Evolutionary conservation across 441 rosid genomes (phyloP).

Genomic region (Rhodomyrtus psidioides): DNA sequence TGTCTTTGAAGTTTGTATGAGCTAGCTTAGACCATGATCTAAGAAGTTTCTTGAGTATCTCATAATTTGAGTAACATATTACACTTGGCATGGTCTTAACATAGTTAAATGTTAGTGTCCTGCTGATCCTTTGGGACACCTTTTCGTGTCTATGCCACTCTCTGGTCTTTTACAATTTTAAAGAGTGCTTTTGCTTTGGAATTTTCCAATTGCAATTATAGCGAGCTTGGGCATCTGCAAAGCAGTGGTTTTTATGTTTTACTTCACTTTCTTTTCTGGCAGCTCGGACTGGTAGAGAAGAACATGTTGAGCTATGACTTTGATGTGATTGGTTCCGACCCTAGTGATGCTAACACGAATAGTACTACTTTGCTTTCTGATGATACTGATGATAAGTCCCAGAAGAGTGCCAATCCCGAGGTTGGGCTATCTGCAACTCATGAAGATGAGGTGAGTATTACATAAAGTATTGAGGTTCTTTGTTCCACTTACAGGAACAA

Average conservation of each 20-base stretch:
- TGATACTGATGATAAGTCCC: slow-evolving; percentile 86
- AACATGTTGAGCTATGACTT: slow-evolving; percentile 73
- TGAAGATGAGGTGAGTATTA: slow-evolving; percentile 65
- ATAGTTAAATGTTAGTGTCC: neutral
- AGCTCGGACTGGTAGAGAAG: slow-evolving; percentile 95
- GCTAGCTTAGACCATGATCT: neutral
- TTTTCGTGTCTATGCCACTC: neutral
- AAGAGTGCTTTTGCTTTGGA: neutral
- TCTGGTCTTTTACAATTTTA: neutral
- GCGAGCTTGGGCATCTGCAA: neutral
- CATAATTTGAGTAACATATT: neutral
- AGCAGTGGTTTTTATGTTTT: neutral
- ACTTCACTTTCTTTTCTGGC: slow-evolving; percentile 19
- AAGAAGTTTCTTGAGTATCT: neutral
- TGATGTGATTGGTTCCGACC: slow-evolving; percentile 80
- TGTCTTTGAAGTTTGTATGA: neutral
- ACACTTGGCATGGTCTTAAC: neutral
- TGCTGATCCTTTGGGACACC: neutral
- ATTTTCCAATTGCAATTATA: neutral
- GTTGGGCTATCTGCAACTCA: slow-evolving; percentile 42
- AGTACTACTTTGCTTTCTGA: slow-evolving; percentile 87
- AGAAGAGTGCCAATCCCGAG: slow-evolving; percentile 48
- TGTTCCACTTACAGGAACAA: neutral
- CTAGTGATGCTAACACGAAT: slow-evolving; percentile 90
- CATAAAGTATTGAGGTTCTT: neutral